These are phyloP conservation scores for Annulohypoxylon truncatum DNA, from an alignment of 2,329 filamentous ascomycete species.

Conservation along the genomic window DNA sequence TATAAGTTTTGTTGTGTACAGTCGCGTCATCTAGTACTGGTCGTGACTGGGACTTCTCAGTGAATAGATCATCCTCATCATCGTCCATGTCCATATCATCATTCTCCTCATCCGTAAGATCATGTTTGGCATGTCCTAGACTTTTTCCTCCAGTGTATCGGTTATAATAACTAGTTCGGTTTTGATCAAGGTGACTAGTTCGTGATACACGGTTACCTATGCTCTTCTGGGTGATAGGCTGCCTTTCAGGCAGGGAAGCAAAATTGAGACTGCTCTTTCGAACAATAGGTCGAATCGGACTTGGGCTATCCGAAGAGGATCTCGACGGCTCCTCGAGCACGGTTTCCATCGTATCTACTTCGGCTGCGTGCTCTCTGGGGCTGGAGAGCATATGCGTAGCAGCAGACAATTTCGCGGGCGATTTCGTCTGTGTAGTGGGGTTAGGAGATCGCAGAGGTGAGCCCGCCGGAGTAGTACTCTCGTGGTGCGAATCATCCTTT, in stretches of 20 bases:
- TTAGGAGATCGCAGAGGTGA: conserved; percentile 42
- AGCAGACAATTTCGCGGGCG: conserved; percentile 35
- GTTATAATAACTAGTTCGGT: conserved; percentile 79
- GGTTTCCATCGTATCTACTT: conserved; percentile 43
- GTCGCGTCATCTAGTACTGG: conserved; percentile 63
- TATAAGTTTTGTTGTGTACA: conserved; percentile 87
- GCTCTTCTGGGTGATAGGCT: conserved; percentile 89
- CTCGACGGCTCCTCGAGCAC: conserved; percentile 48
- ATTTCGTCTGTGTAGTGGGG: conserved; percentile 22
- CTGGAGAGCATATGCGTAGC: conserved; percentile 23
- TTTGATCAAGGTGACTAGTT: conserved; percentile 80
- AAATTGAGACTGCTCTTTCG: conserved; percentile 97
- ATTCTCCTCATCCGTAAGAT: conserved; percentile 54
- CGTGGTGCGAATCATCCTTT: conserved; percentile 37
- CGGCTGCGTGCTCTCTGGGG: conserved; percentile 31
- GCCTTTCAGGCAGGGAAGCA: conserved; percentile 88
- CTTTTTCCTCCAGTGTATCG: conserved; percentile 80
- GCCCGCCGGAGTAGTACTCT: conserved; percentile 51
- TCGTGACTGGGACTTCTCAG: conserved; percentile 59
- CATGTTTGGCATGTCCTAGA: conserved; percentile 63
- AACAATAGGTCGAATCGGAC: conserved; percentile 79
- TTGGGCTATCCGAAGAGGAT: conserved; percentile 77
- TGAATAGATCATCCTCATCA: conserved; percentile 49
- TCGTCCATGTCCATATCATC: conserved; percentile 51
- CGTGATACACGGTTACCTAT: conserved; percentile 78